Conservation (phyloP, 1,284 basidiomycete genomes). For the Ustilago curta region DNA sequence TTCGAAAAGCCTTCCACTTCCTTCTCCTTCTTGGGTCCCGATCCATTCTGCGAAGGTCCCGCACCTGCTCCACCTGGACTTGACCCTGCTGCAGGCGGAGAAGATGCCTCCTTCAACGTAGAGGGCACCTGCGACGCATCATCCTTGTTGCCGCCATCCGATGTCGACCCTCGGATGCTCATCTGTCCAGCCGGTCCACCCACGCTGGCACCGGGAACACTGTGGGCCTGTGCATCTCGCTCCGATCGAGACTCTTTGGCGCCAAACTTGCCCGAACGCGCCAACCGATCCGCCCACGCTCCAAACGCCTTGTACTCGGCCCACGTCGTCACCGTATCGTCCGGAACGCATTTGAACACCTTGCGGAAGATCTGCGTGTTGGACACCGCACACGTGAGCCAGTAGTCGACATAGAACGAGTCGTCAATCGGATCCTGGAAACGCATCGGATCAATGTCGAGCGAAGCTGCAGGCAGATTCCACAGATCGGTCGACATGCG, state of each 20-base stretch:
- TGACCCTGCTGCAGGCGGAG: background rate
- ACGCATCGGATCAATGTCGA: constrained; percentile 51
- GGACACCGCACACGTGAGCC: constrained; percentile 62
- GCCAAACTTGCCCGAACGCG: constrained; percentile 43
- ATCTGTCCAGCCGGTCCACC: constrained; percentile 39
- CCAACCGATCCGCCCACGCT: constrained; percentile 57
- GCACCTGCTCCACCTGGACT: constrained; percentile 1
- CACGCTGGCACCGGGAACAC: constrained; percentile 46
- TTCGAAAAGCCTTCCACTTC: constrained; percentile 51
- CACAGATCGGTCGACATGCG: constrained; percentile 55
- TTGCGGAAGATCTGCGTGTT: constrained; percentile 67
- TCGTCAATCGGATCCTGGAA: constrained; percentile 61
- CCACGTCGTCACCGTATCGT: constrained; percentile 68
- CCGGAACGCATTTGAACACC: constrained; percentile 67
- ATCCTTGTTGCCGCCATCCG: constrained; percentile 8
- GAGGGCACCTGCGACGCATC: constrained; percentile 16
- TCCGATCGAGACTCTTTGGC: constrained; percentile 32
- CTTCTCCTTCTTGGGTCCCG: constrained; percentile 17
- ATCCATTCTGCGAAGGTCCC: constrained; percentile 3
- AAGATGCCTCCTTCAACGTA: constrained; percentile 23
- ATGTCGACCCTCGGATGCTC: background rate
- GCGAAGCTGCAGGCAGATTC: constrained; percentile 41
- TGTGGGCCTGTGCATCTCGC: constrained; percentile 47
- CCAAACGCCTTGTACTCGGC: constrained; percentile 64
- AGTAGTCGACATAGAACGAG: constrained; percentile 61